Evolutionary conservation across 2,329 filamentous ascomycete species (phyloP).

Genomic region (Fusarium tupiense): DNA sequence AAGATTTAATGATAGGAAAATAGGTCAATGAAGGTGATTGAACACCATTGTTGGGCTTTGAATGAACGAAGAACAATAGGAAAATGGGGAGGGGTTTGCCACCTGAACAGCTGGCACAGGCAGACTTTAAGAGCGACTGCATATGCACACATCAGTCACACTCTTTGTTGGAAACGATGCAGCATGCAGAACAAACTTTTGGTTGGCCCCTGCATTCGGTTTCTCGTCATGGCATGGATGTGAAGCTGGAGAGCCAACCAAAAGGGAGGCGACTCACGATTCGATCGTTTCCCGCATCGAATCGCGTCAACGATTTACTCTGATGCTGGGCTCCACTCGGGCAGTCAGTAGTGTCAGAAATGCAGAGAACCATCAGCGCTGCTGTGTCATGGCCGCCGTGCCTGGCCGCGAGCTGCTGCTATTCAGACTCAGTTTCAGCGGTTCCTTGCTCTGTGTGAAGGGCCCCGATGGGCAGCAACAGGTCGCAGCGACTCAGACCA

Average conservation of each 20-base stretch:
- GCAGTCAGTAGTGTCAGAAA: constrained; percentile 10
- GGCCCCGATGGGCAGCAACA: constrained; percentile 23
- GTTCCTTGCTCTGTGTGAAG: constrained; percentile 21
- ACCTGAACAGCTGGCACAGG: constrained; percentile 30
- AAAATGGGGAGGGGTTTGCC: constrained; percentile 22
- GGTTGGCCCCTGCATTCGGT: constrained; percentile 12
- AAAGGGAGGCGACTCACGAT: constrained; percentile 15
- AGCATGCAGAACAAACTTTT: constrained; percentile 9
- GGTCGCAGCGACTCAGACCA: constrained; percentile 29
- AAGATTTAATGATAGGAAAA: constrained; percentile 34
- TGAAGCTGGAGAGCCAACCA: constrained; percentile 19
- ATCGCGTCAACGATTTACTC: constrained; percentile 14
- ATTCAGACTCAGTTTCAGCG: constrained; percentile 28
- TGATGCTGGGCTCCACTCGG: constrained; percentile 22
- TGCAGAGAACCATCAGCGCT: constrained; percentile 18
- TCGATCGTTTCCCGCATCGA: constrained; percentile 23
- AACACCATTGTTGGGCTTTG: constrained; percentile 44
- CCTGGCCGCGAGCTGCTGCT: constrained; percentile 30
- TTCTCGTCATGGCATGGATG: constrained; percentile 18
- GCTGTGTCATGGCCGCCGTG: constrained; percentile 42
- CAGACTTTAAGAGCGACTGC: constrained; percentile 41
- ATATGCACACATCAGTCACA: constrained; percentile 19
- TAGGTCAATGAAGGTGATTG: constrained; percentile 35
- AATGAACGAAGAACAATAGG: constrained; percentile 39
- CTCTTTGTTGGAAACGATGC: constrained; percentile 12